Percentiles rank a stretch among this genome's conserved stretches.
phyloP scores from a whole-genome alignment of 495 filamentous ascomycete genomes.

The Jackrogersella minutella region DNA sequence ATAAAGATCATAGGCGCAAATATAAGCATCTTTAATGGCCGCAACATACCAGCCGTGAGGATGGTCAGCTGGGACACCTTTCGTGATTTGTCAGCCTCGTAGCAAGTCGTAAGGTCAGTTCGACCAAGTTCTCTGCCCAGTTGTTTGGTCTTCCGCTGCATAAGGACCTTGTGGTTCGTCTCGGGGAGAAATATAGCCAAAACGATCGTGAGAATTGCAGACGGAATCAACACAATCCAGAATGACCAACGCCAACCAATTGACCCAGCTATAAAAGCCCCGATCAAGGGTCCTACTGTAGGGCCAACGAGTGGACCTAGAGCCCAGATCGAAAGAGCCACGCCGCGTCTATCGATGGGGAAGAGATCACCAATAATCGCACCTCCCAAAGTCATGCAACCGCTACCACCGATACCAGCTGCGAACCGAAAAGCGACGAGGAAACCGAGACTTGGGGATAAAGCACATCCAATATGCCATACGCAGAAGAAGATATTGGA shows the following conservation, averaged over 20 bases:
- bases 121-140: constrained; percentile 48
- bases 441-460: constrained; percentile 63
- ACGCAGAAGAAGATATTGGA: constrained; percentile 73
- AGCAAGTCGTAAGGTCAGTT: constrained; percentile 46
- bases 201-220: constrained; percentile 48
- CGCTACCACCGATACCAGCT: constrained; percentile 67
- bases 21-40: constrained; percentile 65
- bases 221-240: constrained; percentile 63
- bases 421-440: constrained; percentile 73
- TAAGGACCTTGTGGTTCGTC: constrained; percentile 61
- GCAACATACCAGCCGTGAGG: constrained; percentile 52
- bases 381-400: constrained; percentile 60
- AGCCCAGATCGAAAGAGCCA: constrained; percentile 63
- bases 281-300: constrained; percentile 57
- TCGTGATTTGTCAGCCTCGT: constrained; percentile 33
- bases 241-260: constrained; percentile 70
- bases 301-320: constrained; percentile 53
- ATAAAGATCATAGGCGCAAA: constrained; percentile 70
- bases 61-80: constrained; percentile 32
- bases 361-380: constrained; percentile 68
- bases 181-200: constrained; percentile 62
- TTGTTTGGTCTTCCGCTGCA: constrained; percentile 55
- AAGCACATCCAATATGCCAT: constrained; percentile 75
- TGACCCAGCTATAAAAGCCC: constrained; percentile 60
- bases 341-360: constrained; percentile 60